These are phyloP conservation scores for Trametes coccinea DNA, from an alignment of 768 basidiomycete species.

Conservation along the genomic window DNA sequence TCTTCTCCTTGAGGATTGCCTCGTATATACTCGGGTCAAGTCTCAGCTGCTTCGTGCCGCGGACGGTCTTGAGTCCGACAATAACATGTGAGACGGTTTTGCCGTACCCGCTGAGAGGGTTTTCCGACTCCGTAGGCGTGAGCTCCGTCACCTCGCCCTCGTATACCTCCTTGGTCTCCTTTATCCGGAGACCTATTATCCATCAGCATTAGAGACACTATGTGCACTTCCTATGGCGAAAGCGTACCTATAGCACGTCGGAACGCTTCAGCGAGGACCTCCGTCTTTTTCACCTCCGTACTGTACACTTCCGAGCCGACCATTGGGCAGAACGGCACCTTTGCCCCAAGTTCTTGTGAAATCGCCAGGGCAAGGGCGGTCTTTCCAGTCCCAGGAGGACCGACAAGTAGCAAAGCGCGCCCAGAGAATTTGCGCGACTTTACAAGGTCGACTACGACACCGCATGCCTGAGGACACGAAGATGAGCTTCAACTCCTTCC, in stretches of 20 bases:
- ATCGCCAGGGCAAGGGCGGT: constrained; percentile 96
- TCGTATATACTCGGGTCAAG: constrained; percentile 96
- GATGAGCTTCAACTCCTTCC: neutral
- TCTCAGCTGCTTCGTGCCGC: constrained; percentile 87
- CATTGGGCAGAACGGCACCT: constrained; percentile 99
- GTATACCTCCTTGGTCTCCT: constrained; percentile 98
- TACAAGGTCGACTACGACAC: constrained; percentile 85
- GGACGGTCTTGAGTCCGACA: constrained; percentile 89
- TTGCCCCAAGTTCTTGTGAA: constrained; percentile 89
- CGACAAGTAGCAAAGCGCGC: constrained; percentile 86
- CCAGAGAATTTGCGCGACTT: constrained; percentile 94
- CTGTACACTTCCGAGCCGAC: constrained; percentile 97
- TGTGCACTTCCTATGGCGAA: neutral
- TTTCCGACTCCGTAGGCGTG: constrained; percentile 95
- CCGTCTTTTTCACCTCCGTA: constrained; percentile 98
- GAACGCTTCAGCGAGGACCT: constrained; percentile 93
- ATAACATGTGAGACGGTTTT: constrained; percentile 99
- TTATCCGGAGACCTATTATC: constrained; percentile 86
- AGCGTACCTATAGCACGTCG: constrained; percentile 90
- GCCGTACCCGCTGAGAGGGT: constrained; percentile 95
- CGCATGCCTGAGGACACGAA: constrained; percentile 66
- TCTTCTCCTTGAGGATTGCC: constrained; percentile 95
- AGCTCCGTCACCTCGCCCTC: constrained; percentile 98
- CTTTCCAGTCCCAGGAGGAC: constrained; percentile 97
- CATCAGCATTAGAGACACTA: neutral